These are phyloP conservation scores for Ambrosia trifida DNA, from an alignment of 129 eudicot genomes.

Conservation along the genomic window DNA sequence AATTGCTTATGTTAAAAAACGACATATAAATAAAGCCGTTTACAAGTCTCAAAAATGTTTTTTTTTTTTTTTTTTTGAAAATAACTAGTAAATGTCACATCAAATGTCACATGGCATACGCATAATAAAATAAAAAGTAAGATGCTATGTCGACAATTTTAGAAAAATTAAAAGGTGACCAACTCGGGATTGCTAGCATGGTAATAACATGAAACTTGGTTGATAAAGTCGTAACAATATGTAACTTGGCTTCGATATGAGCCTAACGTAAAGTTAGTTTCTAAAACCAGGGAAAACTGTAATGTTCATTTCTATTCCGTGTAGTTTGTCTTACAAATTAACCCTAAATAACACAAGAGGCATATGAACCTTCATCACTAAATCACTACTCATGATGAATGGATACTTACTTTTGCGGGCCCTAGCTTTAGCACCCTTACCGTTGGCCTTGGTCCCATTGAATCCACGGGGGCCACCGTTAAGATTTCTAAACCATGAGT, in stretches of 20 bases:
- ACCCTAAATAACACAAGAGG: neutral
- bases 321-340: neutral
- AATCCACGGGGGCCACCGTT: constrained; percentile 37
- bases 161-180: neutral
- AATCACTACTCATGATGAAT: neutral
- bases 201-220: neutral
- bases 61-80: too few species aligned
- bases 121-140: neutral
- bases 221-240: neutral
- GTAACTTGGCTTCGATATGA: neutral
- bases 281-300: neutral
- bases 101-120: neutral
- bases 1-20: too few species aligned
- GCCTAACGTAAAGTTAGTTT: neutral
- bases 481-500: constrained; percentile 53
- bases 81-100: neutral
- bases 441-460: constrained; percentile 33
- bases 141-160: neutral
- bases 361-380: neutral
- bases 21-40: too few species aligned
- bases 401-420: constrained; percentile 53
- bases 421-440: constrained; percentile 36
- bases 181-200: neutral
- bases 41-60: too few species aligned
- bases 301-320: neutral